Evolutionary conservation across 371 early-diverging fungal species (phyloP), one percentile per base, ranked within the genome.

Genomic region (Funneliformis caledonium): DNA sequence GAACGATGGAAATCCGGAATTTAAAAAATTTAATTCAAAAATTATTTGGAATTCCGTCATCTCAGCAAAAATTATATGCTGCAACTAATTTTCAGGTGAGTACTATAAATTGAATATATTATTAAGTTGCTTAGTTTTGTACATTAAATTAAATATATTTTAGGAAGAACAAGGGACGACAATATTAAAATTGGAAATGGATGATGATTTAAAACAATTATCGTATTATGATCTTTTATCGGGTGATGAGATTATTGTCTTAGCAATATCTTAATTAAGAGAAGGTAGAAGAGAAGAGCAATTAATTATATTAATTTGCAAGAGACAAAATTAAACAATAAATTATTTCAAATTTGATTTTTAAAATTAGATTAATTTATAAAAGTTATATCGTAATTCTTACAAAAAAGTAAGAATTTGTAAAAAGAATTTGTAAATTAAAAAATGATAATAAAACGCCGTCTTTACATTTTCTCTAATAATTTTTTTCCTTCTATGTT

Each of bases 1-100:
- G 85, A 14, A 83, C 88, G 2, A 89, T 90, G 88, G 86, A 82
- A 1, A 83, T 91, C 31, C 74, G 89, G 81, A 86, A 81, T 72
- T 78, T 90, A 72, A 86, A 85, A 72, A 86, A 85, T 72, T 43
- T 88, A 61, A 83, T 85, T 4, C 87, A 85, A 62, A 88, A 84
- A 81, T 68, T 85, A 72, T 47, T 87, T 78, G 82, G 77, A 10
- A 52, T 87, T 6, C 84, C 85, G 7, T 79, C 84, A 2, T 52
- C 81, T 33, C 85, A 83, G 42, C 87, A 85, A 48, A 82, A 76
- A 37, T 37, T 86, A 52, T 84, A 82, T 73, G 52, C 62, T 37
- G 72, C 82, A 5, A 42, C 69, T 16, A 84, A 83, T 59, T 83
- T 81, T 77, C 65, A 77, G 26, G 77, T 77, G 48, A 47, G 26